phyloP scores from a whole-genome alignment of 345 rosid genomes.

The Bruguiera gymnorhiza region DNA sequence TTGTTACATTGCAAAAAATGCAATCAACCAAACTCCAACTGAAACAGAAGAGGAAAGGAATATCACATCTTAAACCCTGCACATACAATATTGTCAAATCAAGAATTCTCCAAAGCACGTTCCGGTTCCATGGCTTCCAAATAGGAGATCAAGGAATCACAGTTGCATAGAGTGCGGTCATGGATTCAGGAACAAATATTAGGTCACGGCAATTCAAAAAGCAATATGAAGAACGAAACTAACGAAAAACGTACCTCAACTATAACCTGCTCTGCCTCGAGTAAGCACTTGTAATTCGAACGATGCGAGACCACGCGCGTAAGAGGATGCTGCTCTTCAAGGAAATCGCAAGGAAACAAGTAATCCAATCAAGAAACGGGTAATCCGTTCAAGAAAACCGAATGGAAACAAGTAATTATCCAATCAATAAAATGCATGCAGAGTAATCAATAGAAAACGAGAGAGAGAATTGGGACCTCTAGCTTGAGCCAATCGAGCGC shows the following conservation, averaged over 20 bases:
- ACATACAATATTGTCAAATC: too few relatives aligned
- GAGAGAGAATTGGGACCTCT: constrained; percentile 41
- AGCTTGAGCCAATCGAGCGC: constrained; percentile 71
- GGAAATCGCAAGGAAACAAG: constrained; percentile 3
- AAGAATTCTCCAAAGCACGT: too few relatives aligned
- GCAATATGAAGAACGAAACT: not conserved
- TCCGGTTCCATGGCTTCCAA: too few relatives aligned
- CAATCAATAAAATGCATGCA: constrained; percentile 12
- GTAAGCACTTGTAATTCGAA: constrained; percentile 60
- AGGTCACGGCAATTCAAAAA: not conserved
- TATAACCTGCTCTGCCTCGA: constrained; percentile 60
- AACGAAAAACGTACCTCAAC: constrained; percentile 48
- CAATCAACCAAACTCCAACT: too few relatives aligned
- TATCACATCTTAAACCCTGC: too few relatives aligned
- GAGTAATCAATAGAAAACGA: not conserved
- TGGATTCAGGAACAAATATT: too few relatives aligned
- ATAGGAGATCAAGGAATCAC: too few relatives aligned
- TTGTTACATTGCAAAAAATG: too few relatives aligned
- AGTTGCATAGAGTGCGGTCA: too few relatives aligned
- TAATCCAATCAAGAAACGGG: too few relatives aligned
- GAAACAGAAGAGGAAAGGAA: too few relatives aligned
- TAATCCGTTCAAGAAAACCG: not conserved
- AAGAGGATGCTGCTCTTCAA: constrained; percentile 38
- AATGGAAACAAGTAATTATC: constrained; percentile 5
- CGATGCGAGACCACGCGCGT: constrained; percentile 45